Evolutionary conservation across 225 moss, liverwort and hornwort species (phyloP).

Genomic region (Pseudisothecium myosuroides): DNA sequence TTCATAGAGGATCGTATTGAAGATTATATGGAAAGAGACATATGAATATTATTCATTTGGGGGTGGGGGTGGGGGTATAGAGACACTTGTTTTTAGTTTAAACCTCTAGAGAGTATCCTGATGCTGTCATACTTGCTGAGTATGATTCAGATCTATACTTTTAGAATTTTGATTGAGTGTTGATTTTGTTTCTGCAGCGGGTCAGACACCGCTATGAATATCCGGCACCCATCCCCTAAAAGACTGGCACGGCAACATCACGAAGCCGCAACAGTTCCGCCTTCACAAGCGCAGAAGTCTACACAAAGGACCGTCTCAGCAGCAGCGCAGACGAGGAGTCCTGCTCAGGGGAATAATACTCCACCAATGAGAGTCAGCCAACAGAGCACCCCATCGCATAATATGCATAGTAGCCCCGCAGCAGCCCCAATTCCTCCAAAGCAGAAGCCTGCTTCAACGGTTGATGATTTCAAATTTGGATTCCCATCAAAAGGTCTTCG

Average conservation of each 20-base stretch:
- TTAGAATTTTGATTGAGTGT: background rate
- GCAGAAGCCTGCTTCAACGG: constrained; percentile 4
- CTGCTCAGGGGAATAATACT: background rate
- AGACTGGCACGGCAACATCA: constrained; percentile 3
- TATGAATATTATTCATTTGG: background rate
- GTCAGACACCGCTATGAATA: background rate
- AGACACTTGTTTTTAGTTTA: background rate
- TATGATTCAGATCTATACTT: background rate
- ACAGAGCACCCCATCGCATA: background rate
- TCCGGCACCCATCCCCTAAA: background rate
- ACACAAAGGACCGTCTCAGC: background rate
- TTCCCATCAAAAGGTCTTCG: constrained; percentile 34
- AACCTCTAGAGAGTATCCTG: background rate
- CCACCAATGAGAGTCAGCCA: background rate
- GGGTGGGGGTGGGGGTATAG: too few relatives aligned
- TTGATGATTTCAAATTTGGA: constrained; percentile 29
- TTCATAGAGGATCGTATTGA: background rate
- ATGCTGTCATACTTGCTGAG: background rate
- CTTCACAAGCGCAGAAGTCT: background rate
- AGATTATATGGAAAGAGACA: background rate
- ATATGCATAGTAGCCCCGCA: background rate
- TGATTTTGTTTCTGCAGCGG: constrained; percentile 1
- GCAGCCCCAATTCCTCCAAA: background rate
- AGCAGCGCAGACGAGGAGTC: background rate
- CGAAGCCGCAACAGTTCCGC: background rate